Evolutionary conservation across 495 filamentous ascomycete species (phyloP).

Genomic region (Aspergillus olivimuriae): DNA sequence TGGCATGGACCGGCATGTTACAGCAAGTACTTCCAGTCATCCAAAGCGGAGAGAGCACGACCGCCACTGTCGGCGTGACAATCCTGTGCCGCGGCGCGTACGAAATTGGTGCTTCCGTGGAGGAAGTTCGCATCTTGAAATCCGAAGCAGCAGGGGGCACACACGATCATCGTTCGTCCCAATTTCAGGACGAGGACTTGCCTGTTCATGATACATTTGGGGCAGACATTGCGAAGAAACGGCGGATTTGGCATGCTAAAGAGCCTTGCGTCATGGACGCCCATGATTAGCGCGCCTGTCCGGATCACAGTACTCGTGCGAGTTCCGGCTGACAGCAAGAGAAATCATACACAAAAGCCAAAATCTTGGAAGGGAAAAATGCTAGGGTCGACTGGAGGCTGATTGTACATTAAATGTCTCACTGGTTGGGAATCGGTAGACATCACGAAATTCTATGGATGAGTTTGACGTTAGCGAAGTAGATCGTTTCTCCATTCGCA

Average conservation of each 20-base stretch:
- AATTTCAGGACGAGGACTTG: constrained; percentile 28
- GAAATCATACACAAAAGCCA: neutral
- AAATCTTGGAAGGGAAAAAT: too few relatives aligned
- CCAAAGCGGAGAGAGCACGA: constrained; percentile 44
- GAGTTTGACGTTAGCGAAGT: neutral
- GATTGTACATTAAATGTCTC: too few relatives aligned
- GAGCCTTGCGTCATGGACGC: constrained; percentile 59
- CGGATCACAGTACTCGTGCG: too few relatives aligned
- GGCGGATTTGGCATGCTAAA: constrained; percentile 67
- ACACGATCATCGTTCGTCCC: constrained; percentile 1
- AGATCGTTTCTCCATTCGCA: neutral
- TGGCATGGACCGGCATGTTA: constrained; percentile 78
- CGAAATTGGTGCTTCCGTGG: constrained; percentile 72
- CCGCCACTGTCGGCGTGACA: constrained; percentile 58
- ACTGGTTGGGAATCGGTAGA: neutral
- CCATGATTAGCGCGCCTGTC: constrained; percentile 9
- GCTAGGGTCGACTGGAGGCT: too few relatives aligned
- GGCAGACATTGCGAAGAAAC: constrained; percentile 53
- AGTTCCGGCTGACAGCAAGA: too few relatives aligned
- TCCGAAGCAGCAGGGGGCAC: constrained; percentile 9
- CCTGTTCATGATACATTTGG: constrained; percentile 47
- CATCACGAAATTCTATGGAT: neutral
- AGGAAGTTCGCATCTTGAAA: constrained; percentile 57
- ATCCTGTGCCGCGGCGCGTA: constrained; percentile 74
- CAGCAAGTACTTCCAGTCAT: constrained; percentile 66